Base-by-base conservation (phyloP, 129 eudicot species). In the Escallonia herrerae region DNA sequence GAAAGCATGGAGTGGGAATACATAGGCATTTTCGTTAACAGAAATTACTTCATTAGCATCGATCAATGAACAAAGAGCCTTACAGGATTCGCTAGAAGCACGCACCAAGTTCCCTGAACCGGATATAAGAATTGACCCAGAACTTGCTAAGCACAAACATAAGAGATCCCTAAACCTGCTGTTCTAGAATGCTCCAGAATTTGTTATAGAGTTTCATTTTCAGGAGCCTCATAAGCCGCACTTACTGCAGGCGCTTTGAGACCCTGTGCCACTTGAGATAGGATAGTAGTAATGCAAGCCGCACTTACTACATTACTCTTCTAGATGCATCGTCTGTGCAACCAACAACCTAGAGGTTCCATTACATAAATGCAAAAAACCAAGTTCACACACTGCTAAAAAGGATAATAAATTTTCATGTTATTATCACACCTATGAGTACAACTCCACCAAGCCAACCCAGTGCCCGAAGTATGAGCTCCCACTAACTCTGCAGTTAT, bases 11-110 rank as follows among this genome's bases (percentile, higher is more conserved):
- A 94, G 72, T 6, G 97, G 99, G 68, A 94, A 94, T 8, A 68
- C n/a, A 49, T 60, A 69, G 57, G 71, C 69, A 61, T 68, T 71
- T 64, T 58, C 82, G 66, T 78, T 84, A 10, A 67, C 52, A 45
- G 80, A 78, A 6, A 78, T 78, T 64, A 79, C 68, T 81, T 94
- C 99, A 67, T 76, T 76, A 38, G 93, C 93, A 78, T 86, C 91
- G 43, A 89, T 74, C 45, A 94, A 70, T 57, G 80, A 89, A 97
- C 99, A 94, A 70, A 89, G 76, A 38, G 90, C 90, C 83, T 83
- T 85, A 73, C 93, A 89, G 7, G 90, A 87, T 82, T 94, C 99
- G 62, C 83, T 84, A 74, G 99, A 93, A 80, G 86, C 93, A 70
- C 93, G 86, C 64, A 82, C 67, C 62, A 94, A 65, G 79, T 72